phyloP scores from a whole-genome alignment of 352 stramenopile species.

The Thalassiosira pacifica region DNA sequence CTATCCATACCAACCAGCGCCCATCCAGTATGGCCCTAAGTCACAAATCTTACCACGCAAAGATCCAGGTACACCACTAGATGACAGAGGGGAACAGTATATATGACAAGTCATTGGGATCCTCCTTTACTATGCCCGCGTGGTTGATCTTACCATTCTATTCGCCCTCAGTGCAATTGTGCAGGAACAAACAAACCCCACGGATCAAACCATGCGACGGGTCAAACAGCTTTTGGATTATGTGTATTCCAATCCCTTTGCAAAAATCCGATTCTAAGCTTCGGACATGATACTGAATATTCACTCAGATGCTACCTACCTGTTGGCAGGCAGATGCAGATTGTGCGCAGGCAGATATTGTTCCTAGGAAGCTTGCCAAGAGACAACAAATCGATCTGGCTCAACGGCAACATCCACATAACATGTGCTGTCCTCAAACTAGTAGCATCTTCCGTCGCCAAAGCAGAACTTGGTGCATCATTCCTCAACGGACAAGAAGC shows the following conservation, averaged over 20 bases:
- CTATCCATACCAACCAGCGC: slow-evolving; percentile 5
- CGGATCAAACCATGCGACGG: slow-evolving; percentile 25
- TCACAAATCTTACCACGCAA: background rate
- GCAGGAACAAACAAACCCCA: slow-evolving; percentile 8
- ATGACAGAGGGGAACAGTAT: background rate
- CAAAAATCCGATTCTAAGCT: slow-evolving; percentile 40
- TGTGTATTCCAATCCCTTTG: slow-evolving; percentile 52
- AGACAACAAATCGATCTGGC: background rate
- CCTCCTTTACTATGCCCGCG: slow-evolving; percentile 50
- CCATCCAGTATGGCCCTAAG: slow-evolving; percentile 11
- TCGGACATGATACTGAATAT: slow-evolving; percentile 60
- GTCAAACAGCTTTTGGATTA: slow-evolving; percentile 55
- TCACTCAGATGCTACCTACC: slow-evolving; percentile 52
- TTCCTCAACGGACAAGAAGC: slow-evolving; percentile 17
- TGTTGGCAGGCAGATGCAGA: slow-evolving; percentile 28
- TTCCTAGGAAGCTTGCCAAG: slow-evolving; percentile 20
- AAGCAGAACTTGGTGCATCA: slow-evolving; percentile 25
- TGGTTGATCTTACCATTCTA: no score
- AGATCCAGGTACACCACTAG: background rate
- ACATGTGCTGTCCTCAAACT: slow-evolving; percentile 31
- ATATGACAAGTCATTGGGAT: slow-evolving; percentile 42
- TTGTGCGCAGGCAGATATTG: slow-evolving; percentile 38
- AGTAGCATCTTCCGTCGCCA: background rate
- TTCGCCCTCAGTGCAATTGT: no score
- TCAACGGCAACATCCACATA: slow-evolving; percentile 33